phyloP scores from a whole-genome alignment of 164 flowering plant genomes.

The Echeveria elegans region DNA sequence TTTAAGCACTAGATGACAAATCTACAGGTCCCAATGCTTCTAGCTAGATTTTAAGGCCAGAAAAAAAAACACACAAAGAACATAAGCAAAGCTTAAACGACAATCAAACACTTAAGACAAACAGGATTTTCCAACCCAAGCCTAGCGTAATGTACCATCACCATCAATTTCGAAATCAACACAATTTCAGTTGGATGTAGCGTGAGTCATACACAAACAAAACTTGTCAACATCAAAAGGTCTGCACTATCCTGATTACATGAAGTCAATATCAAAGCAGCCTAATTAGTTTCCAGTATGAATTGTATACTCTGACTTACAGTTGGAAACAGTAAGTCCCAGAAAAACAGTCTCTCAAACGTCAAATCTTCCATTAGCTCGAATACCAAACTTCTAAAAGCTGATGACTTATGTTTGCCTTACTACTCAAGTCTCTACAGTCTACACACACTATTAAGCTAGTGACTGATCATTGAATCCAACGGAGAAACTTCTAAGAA shows the following conservation, averaged over 20 bases:
- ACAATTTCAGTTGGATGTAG: neutral
- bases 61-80: neutral
- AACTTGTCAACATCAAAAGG: neutral
- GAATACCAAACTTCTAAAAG: neutral
- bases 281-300: neutral
- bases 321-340: neutral
- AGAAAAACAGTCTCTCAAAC: neutral
- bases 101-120: too few relatives aligned
- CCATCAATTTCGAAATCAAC: neutral
- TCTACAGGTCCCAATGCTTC: neutral
- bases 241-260: neutral
- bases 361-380: neutral
- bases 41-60: too few relatives aligned
- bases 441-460: neutral
- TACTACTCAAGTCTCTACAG: neutral
- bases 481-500: neutral
- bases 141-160: neutral
- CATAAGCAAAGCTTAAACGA: neutral
- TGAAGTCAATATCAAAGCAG: neutral
- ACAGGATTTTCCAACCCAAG: too few relatives aligned
- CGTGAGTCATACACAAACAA: neutral
- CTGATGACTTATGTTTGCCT: too few relatives aligned
- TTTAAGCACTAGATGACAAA: neutral
- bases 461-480: neutral
- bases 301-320: neutral